Evolutionary conservation across 2,329 filamentous ascomycete genomes (phyloP).

Genomic region (Chalara sp.): DNA sequence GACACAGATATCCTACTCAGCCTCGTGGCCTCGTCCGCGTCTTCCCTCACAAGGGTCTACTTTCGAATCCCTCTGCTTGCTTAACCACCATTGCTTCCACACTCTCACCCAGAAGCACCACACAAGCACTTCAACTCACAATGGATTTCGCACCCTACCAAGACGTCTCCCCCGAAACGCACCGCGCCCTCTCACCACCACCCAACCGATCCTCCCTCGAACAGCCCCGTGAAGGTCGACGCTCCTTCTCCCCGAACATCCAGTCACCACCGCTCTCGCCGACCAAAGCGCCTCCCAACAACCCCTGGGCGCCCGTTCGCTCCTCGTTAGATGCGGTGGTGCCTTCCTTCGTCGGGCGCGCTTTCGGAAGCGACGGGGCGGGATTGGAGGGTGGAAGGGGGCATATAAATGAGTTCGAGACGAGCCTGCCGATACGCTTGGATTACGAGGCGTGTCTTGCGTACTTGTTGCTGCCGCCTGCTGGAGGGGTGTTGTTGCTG

Average conservation of each 20-base stretch:
- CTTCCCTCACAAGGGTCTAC: too few species aligned
- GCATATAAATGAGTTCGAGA: constrained; percentile 79
- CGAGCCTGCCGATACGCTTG: constrained; percentile 76
- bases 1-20: too few species aligned
- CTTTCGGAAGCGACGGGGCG: constrained; percentile 4
- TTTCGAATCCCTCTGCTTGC: too few species aligned
- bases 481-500: constrained; percentile 77
- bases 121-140: constrained; percentile 14
- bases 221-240: constrained; percentile 23
- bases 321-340: background rate
- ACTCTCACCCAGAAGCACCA: too few species aligned
- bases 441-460: constrained; percentile 89
- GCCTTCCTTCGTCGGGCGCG: constrained; percentile 7
- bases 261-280: constrained; percentile 44
- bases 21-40: too few species aligned
- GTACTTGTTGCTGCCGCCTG: constrained; percentile 77
- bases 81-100: too few species aligned
- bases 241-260: constrained; percentile 45
- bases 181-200: constrained; percentile 72
- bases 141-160: constrained; percentile 99
- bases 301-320: constrained; percentile 18
- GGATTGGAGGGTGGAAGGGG: constrained; percentile 29
- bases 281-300: constrained; percentile 29
- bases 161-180: constrained; percentile 79
- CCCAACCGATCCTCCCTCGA: constrained; percentile 8